Conservation (phyloP, 768 basidiomycete genomes). For the Paxillus involutus region DNA sequence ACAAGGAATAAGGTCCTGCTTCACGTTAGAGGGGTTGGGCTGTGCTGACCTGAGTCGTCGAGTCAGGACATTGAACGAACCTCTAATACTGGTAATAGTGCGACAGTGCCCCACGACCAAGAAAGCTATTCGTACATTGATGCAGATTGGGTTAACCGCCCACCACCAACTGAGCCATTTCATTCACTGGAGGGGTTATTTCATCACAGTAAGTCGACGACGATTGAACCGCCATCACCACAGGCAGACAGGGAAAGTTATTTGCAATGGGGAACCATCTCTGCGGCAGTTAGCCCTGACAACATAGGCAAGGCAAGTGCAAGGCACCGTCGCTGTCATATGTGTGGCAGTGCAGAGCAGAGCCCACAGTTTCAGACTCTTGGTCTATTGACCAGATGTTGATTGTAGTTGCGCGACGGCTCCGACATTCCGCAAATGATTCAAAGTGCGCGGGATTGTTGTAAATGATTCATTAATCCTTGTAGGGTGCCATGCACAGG, state of each 20-base stretch:
- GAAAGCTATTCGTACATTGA: too few relatives aligned
- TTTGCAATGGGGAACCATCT: not conserved
- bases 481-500: constrained; percentile 7
- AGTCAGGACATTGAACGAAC: too few relatives aligned
- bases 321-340: not conserved
- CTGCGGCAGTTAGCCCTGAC: constrained; percentile 4
- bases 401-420: not conserved
- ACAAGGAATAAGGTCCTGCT: too few relatives aligned
- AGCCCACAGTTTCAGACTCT: not conserved
- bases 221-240: not conserved
- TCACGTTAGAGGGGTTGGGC: too few relatives aligned
- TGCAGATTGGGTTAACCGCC: too few relatives aligned
- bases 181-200: not conserved
- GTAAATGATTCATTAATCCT: not conserved
- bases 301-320: constrained; percentile 4
- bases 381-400: not conserved
- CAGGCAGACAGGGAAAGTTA: not conserved
- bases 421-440: not conserved
- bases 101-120: too few relatives aligned
- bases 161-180: too few relatives aligned
- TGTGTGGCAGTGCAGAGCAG: constrained; percentile 8
- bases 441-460: not conserved
- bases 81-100: too few relatives aligned
- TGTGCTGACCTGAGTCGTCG: too few relatives aligned
- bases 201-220: not conserved